Conservation (phyloP, 257 asterid genomes). For the Leonotis leonurus region DNA sequence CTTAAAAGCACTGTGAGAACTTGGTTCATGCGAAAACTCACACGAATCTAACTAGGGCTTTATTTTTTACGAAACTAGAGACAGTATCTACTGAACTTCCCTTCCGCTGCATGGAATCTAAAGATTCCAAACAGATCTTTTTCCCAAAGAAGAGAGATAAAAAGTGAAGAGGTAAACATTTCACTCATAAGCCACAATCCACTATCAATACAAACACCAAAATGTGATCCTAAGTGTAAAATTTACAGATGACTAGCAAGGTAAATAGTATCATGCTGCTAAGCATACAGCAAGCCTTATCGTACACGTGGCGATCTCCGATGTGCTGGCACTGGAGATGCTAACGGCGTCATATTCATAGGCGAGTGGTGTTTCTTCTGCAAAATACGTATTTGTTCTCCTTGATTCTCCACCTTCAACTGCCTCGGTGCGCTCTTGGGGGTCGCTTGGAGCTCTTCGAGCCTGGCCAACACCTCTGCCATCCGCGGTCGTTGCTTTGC, state of each 20-base stretch:
- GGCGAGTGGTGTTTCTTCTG: slow-evolving; percentile 17
- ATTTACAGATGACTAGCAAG: slow-evolving; percentile 20
- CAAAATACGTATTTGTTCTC: neutral
- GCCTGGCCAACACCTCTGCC: slow-evolving; percentile 18
- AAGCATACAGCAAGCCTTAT: slow-evolving; percentile 26
- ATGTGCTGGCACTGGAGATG: slow-evolving; percentile 46
- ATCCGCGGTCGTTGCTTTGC: slow-evolving; percentile 22
- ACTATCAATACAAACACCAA: slow-evolving; percentile 10
- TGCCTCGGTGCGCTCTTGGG: slow-evolving; percentile 3
- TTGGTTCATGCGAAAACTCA: too few relatives aligned
- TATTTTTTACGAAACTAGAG: too few relatives aligned
- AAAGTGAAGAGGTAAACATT: neutral
- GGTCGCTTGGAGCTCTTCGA: slow-evolving; percentile 15
- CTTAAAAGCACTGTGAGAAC: too few relatives aligned
- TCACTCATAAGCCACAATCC: slow-evolving; percentile 4
- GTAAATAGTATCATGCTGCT: neutral
- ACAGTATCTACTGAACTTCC: too few relatives aligned
- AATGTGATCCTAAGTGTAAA: slow-evolving; percentile 3
- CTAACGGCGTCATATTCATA: slow-evolving; percentile 20
- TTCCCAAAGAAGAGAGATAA: too few relatives aligned
- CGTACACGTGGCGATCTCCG: slow-evolving; percentile 41
- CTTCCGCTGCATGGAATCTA: too few relatives aligned
- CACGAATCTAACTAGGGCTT: too few relatives aligned
- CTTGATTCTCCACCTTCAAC: neutral
- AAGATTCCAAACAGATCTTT: too few relatives aligned